A percentile compares a stretch with the other conserved stretches of the same genome.
phyloP scores from a whole-genome alignment of 2,329 filamentous ascomycete species.

The Ceratocystis lukuohia region DNA sequence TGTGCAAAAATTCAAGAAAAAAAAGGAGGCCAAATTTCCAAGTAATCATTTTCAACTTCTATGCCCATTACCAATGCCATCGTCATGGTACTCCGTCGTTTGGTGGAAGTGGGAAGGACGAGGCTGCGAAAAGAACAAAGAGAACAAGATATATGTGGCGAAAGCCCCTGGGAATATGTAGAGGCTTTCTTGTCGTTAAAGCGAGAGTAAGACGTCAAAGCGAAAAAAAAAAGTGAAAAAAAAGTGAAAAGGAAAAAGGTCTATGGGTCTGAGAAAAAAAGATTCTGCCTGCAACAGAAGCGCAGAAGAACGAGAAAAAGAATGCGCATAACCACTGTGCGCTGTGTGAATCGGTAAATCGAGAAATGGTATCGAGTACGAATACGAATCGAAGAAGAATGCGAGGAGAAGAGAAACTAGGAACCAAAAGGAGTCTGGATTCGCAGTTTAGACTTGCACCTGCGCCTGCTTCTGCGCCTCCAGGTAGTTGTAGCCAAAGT shows the following conservation, averaged over 20 bases:
- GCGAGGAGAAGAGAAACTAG: not conserved
- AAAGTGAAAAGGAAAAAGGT: not conserved
- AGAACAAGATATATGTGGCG: no score
- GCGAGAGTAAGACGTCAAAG: not conserved
- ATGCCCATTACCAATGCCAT: not conserved
- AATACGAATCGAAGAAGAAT: not conserved
- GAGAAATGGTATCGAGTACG: no score
- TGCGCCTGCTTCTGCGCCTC: conserved; percentile 34
- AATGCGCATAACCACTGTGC: no score
- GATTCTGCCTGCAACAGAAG: not conserved
- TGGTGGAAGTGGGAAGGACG: no score
- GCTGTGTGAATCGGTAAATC: no score
- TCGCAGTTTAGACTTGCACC: conserved; percentile 26
- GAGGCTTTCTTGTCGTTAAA: no score
- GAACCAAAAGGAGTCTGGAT: not conserved
- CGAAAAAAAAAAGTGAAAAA: not conserved
- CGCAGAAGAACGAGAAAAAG: no score
- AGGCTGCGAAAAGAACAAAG: no score
- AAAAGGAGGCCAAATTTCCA: no score
- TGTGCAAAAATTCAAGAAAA: no score
- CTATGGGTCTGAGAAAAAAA: not conserved
- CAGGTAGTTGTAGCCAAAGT: conserved; percentile 74
- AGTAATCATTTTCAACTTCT: no score
- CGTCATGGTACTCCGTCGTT: not conserved
- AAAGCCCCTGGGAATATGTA: no score